A percentile compares a stretch with the other conserved stretches of the same genome.
Evolutionary conservation across 2,329 filamentous ascomycete species (phyloP).

Genomic region (Curvularia verruculosa): DNA sequence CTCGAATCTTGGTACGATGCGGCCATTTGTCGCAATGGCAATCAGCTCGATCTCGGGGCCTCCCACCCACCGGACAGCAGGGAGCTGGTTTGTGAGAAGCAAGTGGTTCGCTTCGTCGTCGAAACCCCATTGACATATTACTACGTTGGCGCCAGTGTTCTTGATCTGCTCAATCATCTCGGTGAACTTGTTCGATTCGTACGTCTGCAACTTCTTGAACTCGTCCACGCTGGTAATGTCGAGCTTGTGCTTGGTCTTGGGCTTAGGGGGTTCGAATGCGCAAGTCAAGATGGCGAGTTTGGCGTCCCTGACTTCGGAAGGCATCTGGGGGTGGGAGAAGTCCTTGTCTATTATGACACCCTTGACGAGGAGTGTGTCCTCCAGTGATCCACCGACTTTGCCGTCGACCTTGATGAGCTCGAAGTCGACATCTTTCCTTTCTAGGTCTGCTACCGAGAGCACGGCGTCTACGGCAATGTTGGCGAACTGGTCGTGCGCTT

Average conservation of each 20-base stretch:
- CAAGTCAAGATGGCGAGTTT: conserved; percentile 98
- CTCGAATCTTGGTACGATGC: conserved; percentile 96
- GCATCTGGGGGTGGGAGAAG: conserved; percentile 99
- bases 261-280: conserved; percentile 97
- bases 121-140: conserved; percentile 99
- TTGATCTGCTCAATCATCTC: conserved; percentile 99
- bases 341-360: conserved; percentile 99
- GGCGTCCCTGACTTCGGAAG: conserved; percentile 89
- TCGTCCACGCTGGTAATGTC: conserved; percentile 97
- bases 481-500: conserved; percentile 97
- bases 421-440: conserved; percentile 97
- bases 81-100: conserved; percentile 92
- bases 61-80: conserved; percentile 96
- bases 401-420: conserved; percentile 99
- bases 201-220: conserved; percentile 96
- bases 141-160: conserved; percentile 93
- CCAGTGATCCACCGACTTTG: conserved; percentile 91
- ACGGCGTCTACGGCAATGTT: conserved; percentile 97
- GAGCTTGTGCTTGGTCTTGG: conserved; percentile 99
- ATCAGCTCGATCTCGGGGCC: conserved; percentile 98
- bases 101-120: conserved; percentile 99
- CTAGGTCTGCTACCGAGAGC: conserved; percentile 91
- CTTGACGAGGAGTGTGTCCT: conserved; percentile 93
- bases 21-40: conserved; percentile 96
- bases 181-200: conserved; percentile 94